Conservation (phyloP, 305 asterid genomes). For the Rubia tinctorum region DNA sequence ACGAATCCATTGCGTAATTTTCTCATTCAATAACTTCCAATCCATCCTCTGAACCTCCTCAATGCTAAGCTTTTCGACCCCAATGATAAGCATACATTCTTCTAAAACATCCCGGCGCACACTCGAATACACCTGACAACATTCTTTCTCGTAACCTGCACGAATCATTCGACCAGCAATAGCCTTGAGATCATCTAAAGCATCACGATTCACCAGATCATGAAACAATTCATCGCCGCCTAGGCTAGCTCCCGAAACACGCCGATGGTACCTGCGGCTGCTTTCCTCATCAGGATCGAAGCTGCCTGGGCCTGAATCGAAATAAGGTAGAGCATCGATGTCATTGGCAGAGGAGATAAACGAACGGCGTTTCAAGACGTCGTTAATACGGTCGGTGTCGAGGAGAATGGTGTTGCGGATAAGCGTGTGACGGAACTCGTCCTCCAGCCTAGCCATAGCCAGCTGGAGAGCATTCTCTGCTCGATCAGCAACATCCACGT, state of each 20-base stretch:
- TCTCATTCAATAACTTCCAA: conserved; percentile 70
- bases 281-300: conserved; percentile 41
- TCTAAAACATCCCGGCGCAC: conserved; percentile 86
- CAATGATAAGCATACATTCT: conserved; percentile 70
- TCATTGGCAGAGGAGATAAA: conserved; percentile 38
- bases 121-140: conserved; percentile 81
- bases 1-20: conserved; percentile 90
- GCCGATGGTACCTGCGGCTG: conserved; percentile 52
- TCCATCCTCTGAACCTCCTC: conserved; percentile 95
- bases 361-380: conserved; percentile 39
- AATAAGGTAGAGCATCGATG: conserved; percentile 47
- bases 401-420: conserved; percentile 53
- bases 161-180: conserved; percentile 89
- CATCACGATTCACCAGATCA: conserved; percentile 65
- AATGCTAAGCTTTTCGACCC: conserved; percentile 82
- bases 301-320: conserved; percentile 44
- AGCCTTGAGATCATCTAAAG: conserved; percentile 61
- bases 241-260: conserved; percentile 59
- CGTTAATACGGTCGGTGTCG: conserved; percentile 61
- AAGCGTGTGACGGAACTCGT: conserved; percentile 68
- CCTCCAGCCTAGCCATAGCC: conserved; percentile 86
- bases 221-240: conserved; percentile 62
- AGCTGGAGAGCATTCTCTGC: conserved; percentile 76
- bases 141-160: conserved; percentile 89
- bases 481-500: conserved; percentile 50